phyloP scores from a whole-genome alignment of 2,329 filamentous ascomycete species.

The Nigrograna mackinnonii region DNA sequence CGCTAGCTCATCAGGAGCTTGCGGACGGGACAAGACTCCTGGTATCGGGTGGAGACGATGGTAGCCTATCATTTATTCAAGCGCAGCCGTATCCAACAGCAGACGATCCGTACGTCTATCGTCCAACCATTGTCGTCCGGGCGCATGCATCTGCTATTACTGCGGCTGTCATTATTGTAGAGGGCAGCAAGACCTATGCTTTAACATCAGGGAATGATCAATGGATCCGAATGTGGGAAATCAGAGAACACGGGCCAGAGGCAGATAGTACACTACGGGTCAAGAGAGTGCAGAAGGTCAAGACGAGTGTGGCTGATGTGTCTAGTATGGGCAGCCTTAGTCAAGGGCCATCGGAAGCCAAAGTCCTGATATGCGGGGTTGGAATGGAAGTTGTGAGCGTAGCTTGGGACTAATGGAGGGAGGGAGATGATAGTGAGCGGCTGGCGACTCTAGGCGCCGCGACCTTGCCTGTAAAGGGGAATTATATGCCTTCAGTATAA shows the following conservation, averaged over 20 bases:
- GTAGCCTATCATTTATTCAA: slow-evolving; percentile 62
- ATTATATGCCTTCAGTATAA: no score
- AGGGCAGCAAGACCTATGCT: slow-evolving; percentile 15
- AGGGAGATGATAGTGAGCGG: no score
- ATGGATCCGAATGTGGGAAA: slow-evolving; percentile 51
- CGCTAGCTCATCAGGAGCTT: slow-evolving; percentile 40
- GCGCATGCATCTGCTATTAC: slow-evolving; percentile 77
- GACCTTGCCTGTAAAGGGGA: no score
- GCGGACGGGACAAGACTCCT: slow-evolving; percentile 52
- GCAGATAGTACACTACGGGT: slow-evolving; percentile 26
- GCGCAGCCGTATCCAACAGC: slow-evolving; percentile 11
- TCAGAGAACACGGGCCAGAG: slow-evolving; percentile 16
- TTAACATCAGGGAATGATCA: slow-evolving; percentile 52
- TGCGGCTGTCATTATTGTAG: slow-evolving; percentile 46
- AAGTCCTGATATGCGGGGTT: slow-evolving; percentile 35
- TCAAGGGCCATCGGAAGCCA: slow-evolving; percentile 7
- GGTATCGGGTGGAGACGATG: slow-evolving; percentile 86
- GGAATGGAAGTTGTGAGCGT: slow-evolving; percentile 41
- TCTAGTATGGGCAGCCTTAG: slow-evolving; percentile 53
- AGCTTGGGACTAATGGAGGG: no score
- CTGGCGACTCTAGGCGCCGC: no score
- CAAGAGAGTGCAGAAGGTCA: slow-evolving; percentile 31
- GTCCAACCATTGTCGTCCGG: slow-evolving; percentile 51
- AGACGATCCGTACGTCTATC: slow-evolving; percentile 17
- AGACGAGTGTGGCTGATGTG: slow-evolving; percentile 59